Conservation (phyloP, 2,329 filamentous ascomycete genomes). For the Colletotrichum orbiculare region DNA sequence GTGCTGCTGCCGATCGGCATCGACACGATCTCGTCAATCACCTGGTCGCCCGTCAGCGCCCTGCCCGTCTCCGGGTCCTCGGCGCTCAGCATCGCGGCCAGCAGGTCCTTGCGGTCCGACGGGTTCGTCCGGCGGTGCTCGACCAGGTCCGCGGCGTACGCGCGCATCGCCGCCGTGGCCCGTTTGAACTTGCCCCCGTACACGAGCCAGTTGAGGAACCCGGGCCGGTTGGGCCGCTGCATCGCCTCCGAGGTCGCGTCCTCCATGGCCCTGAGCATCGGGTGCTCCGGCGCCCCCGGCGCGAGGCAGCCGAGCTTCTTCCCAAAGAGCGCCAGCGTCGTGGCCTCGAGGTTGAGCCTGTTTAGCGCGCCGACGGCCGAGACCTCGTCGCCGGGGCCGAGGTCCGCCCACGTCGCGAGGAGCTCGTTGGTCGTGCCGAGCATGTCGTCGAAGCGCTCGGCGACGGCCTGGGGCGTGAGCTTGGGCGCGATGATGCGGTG, state of each 20-base stretch:
- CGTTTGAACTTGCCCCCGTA: conserved; percentile 64
- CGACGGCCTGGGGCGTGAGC: conserved; percentile 48
- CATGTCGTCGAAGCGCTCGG: conserved; percentile 58
- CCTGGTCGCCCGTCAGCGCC: conserved; percentile 66
- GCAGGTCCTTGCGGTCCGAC: conserved; percentile 67
- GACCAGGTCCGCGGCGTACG: conserved; percentile 67
- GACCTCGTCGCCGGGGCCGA: conserved; percentile 52
- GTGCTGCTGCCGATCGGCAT: conserved; percentile 71
- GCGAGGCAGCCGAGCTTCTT: conserved; percentile 59
- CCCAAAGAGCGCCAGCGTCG: conserved; percentile 62
- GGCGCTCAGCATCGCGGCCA: conserved; percentile 68
- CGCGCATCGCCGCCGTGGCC: conserved; percentile 64
- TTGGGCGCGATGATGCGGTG: conserved; percentile 64
- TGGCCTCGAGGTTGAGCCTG: conserved; percentile 63
- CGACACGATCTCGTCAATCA: conserved; percentile 75
- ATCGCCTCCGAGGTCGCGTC: conserved; percentile 66
- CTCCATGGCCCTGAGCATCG: conserved; percentile 65
- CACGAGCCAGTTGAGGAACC: conserved; percentile 63
- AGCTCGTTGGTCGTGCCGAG: conserved; percentile 61
- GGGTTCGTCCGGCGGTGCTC: conserved; percentile 64
- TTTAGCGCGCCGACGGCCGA: conserved; percentile 61
- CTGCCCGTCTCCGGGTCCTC: conserved; percentile 71
- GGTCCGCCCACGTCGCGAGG: conserved; percentile 59
- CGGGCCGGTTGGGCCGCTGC: conserved; percentile 62
- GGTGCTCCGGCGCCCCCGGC: conserved; percentile 52